Conservation (phyloP, 495 filamentous ascomycete genomes). For the Sabuloglossum arenarium region DNA sequence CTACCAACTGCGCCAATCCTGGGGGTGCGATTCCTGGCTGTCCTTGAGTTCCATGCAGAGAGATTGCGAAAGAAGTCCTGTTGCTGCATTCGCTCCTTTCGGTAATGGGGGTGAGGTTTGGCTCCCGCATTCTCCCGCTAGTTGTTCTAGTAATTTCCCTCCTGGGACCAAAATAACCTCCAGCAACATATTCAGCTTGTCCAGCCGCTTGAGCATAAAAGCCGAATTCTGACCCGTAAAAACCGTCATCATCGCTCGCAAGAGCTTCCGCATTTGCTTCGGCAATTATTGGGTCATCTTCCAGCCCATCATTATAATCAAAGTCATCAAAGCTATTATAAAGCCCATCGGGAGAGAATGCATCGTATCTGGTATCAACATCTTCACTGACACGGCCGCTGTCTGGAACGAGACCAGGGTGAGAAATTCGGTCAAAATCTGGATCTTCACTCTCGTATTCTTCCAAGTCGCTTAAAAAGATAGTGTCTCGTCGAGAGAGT, state of each 20-base stretch:
- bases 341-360: not conserved
- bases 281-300: constrained; percentile 61
- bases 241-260: constrained; percentile 76
- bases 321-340: constrained; percentile 1
- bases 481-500: constrained; percentile 34
- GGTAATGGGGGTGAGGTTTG: constrained; percentile 87
- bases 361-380: not conserved
- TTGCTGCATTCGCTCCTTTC: constrained; percentile 93
- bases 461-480: constrained; percentile 5
- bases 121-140: constrained; percentile 56
- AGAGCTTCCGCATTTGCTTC: constrained; percentile 87
- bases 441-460: not conserved
- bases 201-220: constrained; percentile 61
- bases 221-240: constrained; percentile 95
- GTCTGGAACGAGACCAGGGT: constrained; percentile 15
- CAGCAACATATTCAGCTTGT: constrained; percentile 39
- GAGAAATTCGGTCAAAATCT: not conserved
- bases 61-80: constrained; percentile 63
- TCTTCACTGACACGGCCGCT: constrained; percentile 17
- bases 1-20: constrained; percentile 49
- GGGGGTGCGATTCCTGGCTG: constrained; percentile 28
- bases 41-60: constrained; percentile 31
- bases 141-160: constrained; percentile 40
- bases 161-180: constrained; percentile 76
- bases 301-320: constrained; percentile 28